Conservation (phyloP, 2,329 filamentous ascomycete species). For the Aspergillus spinulosporus region DNA sequence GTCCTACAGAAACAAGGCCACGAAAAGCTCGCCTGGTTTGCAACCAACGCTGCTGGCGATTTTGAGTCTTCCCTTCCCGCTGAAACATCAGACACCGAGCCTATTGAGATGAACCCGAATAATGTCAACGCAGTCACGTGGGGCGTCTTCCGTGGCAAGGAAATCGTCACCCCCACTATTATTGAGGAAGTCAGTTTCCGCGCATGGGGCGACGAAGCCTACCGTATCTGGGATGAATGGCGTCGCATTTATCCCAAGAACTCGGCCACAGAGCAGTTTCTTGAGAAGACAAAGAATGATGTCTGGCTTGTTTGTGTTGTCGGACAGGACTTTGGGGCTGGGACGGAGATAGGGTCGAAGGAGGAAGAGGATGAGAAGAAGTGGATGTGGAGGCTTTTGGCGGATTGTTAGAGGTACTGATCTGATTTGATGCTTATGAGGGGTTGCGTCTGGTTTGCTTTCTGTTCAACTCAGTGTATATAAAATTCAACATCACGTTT, state of each 20-base stretch:
- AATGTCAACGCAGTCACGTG: conserved; percentile 94
- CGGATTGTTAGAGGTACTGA: conserved; percentile 25
- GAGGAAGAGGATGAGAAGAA: conserved; percentile 43
- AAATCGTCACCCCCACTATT: conserved; percentile 94
- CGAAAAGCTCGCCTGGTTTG: conserved; percentile 81
- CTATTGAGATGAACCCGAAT: conserved; percentile 41
- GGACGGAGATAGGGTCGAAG: conserved; percentile 38
- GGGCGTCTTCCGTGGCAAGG: conserved; percentile 93
- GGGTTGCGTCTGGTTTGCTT: background rate
- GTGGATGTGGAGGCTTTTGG: conserved; percentile 43
- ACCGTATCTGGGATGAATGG: conserved; percentile 95
- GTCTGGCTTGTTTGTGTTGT: conserved; percentile 80
- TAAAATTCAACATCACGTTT: conserved; percentile 10
- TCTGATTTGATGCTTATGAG: background rate
- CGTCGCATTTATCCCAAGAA: conserved; percentile 78
- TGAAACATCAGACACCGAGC: conserved; percentile 29
- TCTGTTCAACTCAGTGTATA: conserved; percentile 8
- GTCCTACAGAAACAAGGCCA: conserved; percentile 62
- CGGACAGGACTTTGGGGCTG: conserved; percentile 48
- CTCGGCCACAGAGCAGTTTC: conserved; percentile 68
- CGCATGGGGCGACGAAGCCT: conserved; percentile 94
- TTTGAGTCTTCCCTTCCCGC: conserved; percentile 63
- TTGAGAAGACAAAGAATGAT: conserved; percentile 67
- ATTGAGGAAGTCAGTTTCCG: conserved; percentile 93
- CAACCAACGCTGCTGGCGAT: conserved; percentile 73